These are phyloP conservation scores for Aspergillus sp. DNA, from an alignment of 2,329 filamentous ascomycete species.

Conservation along the genomic window DNA sequence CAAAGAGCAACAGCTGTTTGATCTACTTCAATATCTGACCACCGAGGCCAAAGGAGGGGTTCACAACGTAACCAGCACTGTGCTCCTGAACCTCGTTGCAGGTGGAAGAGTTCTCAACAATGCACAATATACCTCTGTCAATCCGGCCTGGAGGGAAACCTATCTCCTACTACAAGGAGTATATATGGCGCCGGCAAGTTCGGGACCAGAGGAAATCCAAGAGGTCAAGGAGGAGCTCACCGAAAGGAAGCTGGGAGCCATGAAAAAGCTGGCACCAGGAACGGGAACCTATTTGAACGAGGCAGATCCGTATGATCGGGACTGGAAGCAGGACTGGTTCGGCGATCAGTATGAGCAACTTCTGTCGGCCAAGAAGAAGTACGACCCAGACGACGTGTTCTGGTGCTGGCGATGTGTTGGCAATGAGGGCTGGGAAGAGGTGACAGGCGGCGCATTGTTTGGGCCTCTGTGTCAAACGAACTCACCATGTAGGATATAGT, in stretches of 20 bases:
- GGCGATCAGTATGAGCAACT: conserved; percentile 25
- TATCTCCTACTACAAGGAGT: conserved; percentile 5
- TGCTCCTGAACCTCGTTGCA: conserved; percentile 9
- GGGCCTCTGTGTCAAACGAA: neutral
- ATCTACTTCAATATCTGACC: neutral
- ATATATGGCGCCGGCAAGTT: conserved; percentile 8
- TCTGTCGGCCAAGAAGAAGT: conserved; percentile 25
- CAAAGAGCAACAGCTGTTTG: neutral
- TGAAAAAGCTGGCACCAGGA: conserved; percentile 21
- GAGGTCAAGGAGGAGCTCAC: conserved; percentile 7
- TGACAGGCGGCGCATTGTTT: conserved; percentile 3
- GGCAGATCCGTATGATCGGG: conserved; percentile 15
- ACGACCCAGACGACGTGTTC: conserved; percentile 26
- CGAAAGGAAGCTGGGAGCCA: conserved; percentile 12
- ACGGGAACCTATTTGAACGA: conserved; percentile 22
- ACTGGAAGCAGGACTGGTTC: conserved; percentile 19
- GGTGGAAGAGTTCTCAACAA: conserved; percentile 15
- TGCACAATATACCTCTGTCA: conserved; percentile 11
- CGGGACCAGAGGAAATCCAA: neutral
- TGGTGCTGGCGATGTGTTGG: conserved; percentile 29
- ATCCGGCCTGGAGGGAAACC: conserved; percentile 13
- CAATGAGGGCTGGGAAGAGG: conserved; percentile 21
- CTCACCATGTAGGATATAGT: neutral
- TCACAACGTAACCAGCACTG: neutral
- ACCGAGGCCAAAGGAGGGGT: neutral